Evolutionary conservation across 352 stramenopile species (phyloP).

Genomic region (Phytophthora ramorum): DNA sequence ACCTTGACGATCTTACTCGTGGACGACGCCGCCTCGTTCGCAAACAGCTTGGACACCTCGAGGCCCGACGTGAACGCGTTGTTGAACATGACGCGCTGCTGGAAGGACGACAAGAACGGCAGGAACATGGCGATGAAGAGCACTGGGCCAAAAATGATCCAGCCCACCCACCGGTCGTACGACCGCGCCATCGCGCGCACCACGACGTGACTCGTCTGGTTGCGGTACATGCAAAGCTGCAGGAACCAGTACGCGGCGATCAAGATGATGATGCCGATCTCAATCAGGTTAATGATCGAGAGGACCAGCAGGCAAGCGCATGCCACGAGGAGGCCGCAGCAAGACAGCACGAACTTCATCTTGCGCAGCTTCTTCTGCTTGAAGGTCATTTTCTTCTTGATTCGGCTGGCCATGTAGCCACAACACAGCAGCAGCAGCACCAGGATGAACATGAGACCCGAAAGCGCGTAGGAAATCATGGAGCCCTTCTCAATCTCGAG

Average conservation of each 20-base stretch:
- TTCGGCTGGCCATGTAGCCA: conserved; percentile 82
- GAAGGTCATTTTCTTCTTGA: conserved; percentile 92
- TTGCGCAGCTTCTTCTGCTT: conserved; percentile 91
- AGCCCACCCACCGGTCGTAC: conserved; percentile 86
- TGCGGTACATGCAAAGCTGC: conserved; percentile 73
- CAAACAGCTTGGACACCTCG: conserved; percentile 89
- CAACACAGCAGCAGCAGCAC: conserved; percentile 83
- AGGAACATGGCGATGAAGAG: conserved; percentile 92
- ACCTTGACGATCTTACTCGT: conserved; percentile 84
- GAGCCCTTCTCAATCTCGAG: conserved; percentile 64
- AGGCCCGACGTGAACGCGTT: conserved; percentile 89
- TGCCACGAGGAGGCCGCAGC: conserved; percentile 67
- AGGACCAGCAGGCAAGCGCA: conserved; percentile 69
- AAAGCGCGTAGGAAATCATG: conserved; percentile 72
- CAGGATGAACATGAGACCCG: conserved; percentile 73
- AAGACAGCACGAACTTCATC: conserved; percentile 88
- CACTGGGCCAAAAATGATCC: conserved; percentile 90
- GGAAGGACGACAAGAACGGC: conserved; percentile 86
- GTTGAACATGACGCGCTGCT: conserved; percentile 93
- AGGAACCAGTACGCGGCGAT: conserved; percentile 89
- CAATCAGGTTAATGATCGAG: conserved; percentile 75
- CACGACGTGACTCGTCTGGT: conserved; percentile 84
- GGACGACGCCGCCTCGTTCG: conserved; percentile 81
- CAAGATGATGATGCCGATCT: conserved; percentile 73
- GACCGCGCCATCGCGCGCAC: conserved; percentile 75